These are phyloP conservation scores for Phytopythium cucurbitacearum DNA, from an alignment of 352 stramenopile species.

Conservation along the genomic window DNA sequence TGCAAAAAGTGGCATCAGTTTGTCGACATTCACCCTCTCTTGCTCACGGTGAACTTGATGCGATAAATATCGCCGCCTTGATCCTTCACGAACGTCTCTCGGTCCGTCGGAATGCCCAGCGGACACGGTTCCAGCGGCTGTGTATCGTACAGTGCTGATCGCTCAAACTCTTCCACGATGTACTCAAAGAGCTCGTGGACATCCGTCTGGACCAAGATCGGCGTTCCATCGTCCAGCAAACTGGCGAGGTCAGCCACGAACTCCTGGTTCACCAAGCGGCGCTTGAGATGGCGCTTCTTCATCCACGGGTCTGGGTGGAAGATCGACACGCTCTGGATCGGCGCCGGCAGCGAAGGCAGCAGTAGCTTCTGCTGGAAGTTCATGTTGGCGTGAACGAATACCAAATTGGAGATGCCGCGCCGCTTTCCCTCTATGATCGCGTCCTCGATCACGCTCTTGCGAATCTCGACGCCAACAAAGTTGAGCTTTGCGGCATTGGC, in stretches of 20 bases:
- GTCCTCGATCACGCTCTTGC: conserved; percentile 66
- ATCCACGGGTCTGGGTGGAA: conserved; percentile 88
- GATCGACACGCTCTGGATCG: conserved; percentile 75
- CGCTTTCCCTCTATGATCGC: conserved; percentile 37
- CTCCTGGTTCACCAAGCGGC: conserved; percentile 61
- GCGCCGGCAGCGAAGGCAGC: conserved; percentile 49
- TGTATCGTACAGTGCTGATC: conserved; percentile 33
- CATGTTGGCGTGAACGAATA: conserved; percentile 83
- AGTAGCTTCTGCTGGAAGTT: conserved; percentile 69
- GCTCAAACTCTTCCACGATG: conserved; percentile 79
- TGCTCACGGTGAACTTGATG: conserved; percentile 38
- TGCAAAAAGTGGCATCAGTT: no score
- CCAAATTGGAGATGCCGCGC: conserved; percentile 54
- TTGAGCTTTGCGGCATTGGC: conserved; percentile 33
- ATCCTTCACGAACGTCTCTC: conserved; percentile 60
- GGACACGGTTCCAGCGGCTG: conserved; percentile 45
- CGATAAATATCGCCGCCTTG: conserved; percentile 75
- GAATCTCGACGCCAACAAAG: conserved; percentile 85
- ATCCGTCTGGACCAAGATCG: conserved; percentile 81
- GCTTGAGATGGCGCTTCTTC: conserved; percentile 86
- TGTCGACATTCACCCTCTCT: not conserved
- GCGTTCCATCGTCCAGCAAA: conserved; percentile 45
- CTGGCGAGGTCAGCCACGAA: conserved; percentile 63
- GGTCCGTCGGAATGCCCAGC: conserved; percentile 65
- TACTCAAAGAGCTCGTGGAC: conserved; percentile 79